A percentile compares a stretch with the other conserved stretches of the same genome.
These are phyloP conservation scores for Alternaria sp. DNA, from an alignment of 2,329 filamentous ascomycete species.

Conservation along the genomic window DNA sequence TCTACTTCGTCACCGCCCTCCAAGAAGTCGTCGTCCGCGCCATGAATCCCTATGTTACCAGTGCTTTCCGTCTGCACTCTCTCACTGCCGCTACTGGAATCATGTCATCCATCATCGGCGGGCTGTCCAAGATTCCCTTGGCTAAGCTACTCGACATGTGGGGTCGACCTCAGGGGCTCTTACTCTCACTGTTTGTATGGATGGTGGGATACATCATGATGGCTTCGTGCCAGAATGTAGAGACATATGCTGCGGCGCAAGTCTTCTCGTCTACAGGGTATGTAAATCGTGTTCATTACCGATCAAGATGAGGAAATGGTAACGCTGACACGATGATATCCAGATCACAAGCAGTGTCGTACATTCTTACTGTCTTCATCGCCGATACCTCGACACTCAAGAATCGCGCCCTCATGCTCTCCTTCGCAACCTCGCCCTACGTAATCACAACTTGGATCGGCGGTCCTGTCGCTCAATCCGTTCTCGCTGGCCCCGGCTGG, in stretches of 20 bases:
- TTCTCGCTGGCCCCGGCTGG: conserved; percentile 65
- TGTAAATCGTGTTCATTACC: background rate
- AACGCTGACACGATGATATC: background rate
- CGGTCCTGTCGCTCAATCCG: conserved; percentile 63
- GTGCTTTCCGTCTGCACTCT: conserved; percentile 42
- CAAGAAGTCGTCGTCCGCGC: conserved; percentile 53
- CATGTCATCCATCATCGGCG: background rate
- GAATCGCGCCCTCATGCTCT: conserved; percentile 69
- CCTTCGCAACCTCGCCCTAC: conserved; percentile 69
- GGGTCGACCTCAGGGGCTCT: conserved; percentile 46
- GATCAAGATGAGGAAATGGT: background rate
- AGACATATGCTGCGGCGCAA: conserved; percentile 68
- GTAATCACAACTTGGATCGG: conserved; percentile 71
- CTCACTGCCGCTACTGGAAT: conserved; percentile 40
- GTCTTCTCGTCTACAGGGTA: conserved; percentile 71
- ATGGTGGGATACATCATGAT: conserved; percentile 65
- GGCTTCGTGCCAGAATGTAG: conserved; percentile 66
- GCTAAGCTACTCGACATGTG: conserved; percentile 29
- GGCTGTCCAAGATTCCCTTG: background rate
- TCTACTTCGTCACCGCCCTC: conserved; percentile 59
- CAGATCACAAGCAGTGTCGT: conserved; percentile 41
- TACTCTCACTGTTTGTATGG: conserved; percentile 35
- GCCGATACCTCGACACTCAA: conserved; percentile 70
- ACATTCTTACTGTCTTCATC: conserved; percentile 69
- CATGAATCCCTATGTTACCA: conserved; percentile 49